Evolutionary conservation across 805 yeast species (phyloP), one percentile per base, ranked within the genome.

Genomic region (Candida silvatica): DNA sequence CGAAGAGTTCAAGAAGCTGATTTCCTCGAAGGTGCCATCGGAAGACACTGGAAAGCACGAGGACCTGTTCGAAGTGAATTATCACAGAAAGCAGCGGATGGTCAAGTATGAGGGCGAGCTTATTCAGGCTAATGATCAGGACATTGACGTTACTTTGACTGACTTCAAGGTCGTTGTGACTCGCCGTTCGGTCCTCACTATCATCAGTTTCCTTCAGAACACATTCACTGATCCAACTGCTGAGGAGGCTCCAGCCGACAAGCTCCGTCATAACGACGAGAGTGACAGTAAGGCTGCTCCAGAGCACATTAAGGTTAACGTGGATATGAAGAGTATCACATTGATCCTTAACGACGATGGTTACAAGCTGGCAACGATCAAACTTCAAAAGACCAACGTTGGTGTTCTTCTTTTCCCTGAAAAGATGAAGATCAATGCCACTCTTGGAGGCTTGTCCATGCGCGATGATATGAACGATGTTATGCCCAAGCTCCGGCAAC

Each of bases 151-250:
- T 34, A 67, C 76, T 29, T 68, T 92, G 58, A 86, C 95, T 0
- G 85, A 94, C 11, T 71, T 92, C 36, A 74, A 74, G 41, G 67
- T 82, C 25, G 80, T 83, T 2, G 58, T 88, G 5, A 76, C 94
- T 0, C 74, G 97, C 32, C 81, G 75, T 49, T 81, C 94, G 1
- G 58, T 83, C 12, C 64, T 92, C 41, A 80, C 94, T 1, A 61
- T 92, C 11, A 58, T 90, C 43, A 90, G 87, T 53, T 92, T 80
- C 53, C 66, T 82, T 2, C 62, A 88, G 48, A 82, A 86, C 30
- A 92, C 97, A 0, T 92, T 92, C 53, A 81, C 96, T 0, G 80
- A 80, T 55, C 95, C 95, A 0, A 69, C 74, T 41, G 78, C 81
- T 1, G 73, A 72, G 5, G 76, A 74, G 29, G 61, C 76, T 1